Percentiles rank a stretch among this genome's conserved stretches.
Evolutionary conservation across 768 basidiomycete species (phyloP).

Genomic region (Galerina sulciceps): DNA sequence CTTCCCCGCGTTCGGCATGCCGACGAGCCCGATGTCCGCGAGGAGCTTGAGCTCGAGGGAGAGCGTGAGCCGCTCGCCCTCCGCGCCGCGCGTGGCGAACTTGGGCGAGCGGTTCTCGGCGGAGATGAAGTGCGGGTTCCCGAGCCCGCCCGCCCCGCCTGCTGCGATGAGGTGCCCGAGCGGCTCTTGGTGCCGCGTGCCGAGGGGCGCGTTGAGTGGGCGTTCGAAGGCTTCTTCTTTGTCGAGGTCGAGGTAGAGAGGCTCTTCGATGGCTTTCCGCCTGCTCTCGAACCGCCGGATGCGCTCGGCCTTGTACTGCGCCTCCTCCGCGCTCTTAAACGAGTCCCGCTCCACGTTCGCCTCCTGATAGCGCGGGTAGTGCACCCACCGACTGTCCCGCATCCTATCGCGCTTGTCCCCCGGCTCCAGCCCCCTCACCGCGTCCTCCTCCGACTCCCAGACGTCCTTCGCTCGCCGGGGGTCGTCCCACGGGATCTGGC

Average conservation of each 20-base stretch:
- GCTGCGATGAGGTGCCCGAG: slow-evolving; percentile 69
- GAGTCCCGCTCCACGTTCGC: slow-evolving; percentile 63
- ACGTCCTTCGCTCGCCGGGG: slow-evolving; percentile 65
- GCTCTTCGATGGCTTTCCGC: slow-evolving; percentile 41
- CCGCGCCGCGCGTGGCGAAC: slow-evolving; percentile 79
- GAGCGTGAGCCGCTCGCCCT: slow-evolving; percentile 81
- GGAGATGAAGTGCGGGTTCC: slow-evolving; percentile 86
- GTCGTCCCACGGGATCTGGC: slow-evolving; percentile 71
- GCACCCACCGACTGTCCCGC: slow-evolving; percentile 74
- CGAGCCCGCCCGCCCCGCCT: slow-evolving; percentile 83
- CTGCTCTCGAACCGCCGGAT: slow-evolving; percentile 53
- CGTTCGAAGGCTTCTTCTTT: slow-evolving; percentile 46
- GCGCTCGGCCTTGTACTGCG: slow-evolving; percentile 63
- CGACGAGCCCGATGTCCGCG: slow-evolving; percentile 95
- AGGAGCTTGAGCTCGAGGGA: slow-evolving; percentile 90
- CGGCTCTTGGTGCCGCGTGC: slow-evolving; percentile 53
- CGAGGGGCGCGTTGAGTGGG: slow-evolving; percentile 64
- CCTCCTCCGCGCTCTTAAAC: slow-evolving; percentile 74
- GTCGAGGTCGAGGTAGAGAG: slow-evolving; percentile 68
- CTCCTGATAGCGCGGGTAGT: slow-evolving; percentile 73
- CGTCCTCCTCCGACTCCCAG: slow-evolving; percentile 76
- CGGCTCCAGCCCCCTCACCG: slow-evolving; percentile 47
- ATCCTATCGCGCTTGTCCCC: slow-evolving; percentile 60
- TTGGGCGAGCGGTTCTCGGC: slow-evolving; percentile 79
- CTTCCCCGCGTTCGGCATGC: slow-evolving; percentile 94